A percentile compares a stretch with the other conserved stretches of the same genome.
Conservation (phyloP, 2,329 filamentous ascomycete species). For the Cylindrodendrum hubeiense region DNA sequence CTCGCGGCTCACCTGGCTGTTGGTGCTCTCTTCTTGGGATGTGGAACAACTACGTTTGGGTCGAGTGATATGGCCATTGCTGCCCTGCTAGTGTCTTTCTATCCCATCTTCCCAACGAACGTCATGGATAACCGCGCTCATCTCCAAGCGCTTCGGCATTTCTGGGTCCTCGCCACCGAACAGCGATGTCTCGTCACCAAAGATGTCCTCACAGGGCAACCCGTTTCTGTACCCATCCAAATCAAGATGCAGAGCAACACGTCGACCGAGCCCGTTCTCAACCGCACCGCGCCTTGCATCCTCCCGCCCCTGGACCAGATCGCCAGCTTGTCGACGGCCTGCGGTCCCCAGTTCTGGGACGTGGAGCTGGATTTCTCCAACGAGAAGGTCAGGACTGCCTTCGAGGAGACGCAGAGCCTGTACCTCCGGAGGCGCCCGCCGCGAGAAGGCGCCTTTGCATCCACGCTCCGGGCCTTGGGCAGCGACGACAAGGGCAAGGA, state of each 20-base stretch:
- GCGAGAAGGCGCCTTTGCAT: slow-evolving; percentile 77
- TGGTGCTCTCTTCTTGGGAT: slow-evolving; percentile 90
- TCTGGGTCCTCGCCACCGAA: slow-evolving; percentile 96
- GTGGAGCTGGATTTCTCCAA: slow-evolving; percentile 82
- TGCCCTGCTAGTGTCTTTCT: slow-evolving; percentile 89
- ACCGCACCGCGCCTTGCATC: slow-evolving; percentile 69
- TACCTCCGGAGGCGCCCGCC: slow-evolving; percentile 79
- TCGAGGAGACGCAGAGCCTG: slow-evolving; percentile 78
- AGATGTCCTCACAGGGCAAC: slow-evolving; percentile 85
- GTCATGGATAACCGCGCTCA: slow-evolving; percentile 96
- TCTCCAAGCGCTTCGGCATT: slow-evolving; percentile 94
- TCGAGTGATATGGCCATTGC: slow-evolving; percentile 90
- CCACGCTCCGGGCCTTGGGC: slow-evolving; percentile 80
- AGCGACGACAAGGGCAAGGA: slow-evolving; percentile 47
- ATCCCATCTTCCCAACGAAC: slow-evolving; percentile 89
- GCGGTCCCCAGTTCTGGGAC: slow-evolving; percentile 81
- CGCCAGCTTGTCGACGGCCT: slow-evolving; percentile 68
- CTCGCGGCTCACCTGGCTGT: slow-evolving; percentile 93
- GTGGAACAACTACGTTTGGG: slow-evolving; percentile 91
- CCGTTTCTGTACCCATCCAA: slow-evolving; percentile 79
- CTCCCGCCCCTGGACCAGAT: slow-evolving; percentile 76
- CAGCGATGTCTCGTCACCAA: slow-evolving; percentile 89
- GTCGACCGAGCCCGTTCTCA: slow-evolving; percentile 52
- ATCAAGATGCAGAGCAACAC: slow-evolving; percentile 67
- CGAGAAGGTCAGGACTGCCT: slow-evolving; percentile 68